Conservation (phyloP, 768 basidiomycete genomes). For the Lentinula raphanica region DNA sequence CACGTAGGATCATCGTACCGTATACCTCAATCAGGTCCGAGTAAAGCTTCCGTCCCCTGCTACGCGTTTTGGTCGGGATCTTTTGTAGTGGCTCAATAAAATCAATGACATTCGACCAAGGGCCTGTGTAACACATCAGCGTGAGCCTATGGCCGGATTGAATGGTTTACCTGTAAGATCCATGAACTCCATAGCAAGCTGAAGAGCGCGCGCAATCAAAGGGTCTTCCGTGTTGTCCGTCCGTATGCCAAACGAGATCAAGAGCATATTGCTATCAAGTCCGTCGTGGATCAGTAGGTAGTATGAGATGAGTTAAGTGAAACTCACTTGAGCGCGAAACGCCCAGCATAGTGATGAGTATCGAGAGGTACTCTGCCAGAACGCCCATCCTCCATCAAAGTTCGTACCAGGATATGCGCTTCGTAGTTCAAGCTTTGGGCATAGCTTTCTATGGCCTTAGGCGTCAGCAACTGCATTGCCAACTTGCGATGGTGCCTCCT, state of each 20-base stretch:
- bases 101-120: conserved; percentile 19
- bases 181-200: conserved; percentile 22
- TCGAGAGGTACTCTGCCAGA: conserved; percentile 15
- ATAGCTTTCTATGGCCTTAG: conserved; percentile 14
- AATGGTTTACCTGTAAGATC: conserved; percentile 14
- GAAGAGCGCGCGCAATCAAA: conserved; percentile 17
- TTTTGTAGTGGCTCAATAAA: conserved; percentile 18
- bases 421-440: conserved; percentile 15
- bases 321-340: conserved; percentile 18
- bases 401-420: conserved; percentile 14
- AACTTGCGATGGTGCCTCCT: conserved; percentile 22
- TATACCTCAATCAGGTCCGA: conserved; percentile 24
- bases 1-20: conserved; percentile 24
- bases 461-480: conserved; percentile 16
- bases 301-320: neutral
- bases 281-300: too few species aligned
- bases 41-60: conserved; percentile 16
- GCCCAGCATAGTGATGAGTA: conserved; percentile 16
- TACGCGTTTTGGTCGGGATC: conserved; percentile 16
- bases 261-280: conserved; percentile 20
- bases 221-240: conserved; percentile 15
- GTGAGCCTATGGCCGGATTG: neutral
- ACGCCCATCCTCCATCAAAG: conserved; percentile 11
- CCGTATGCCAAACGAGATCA: conserved; percentile 19
- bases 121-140: conserved; percentile 12